These are phyloP conservation scores for Vitis riparia DNA, from an alignment of 164 flowering plant species.

Conservation along the genomic window DNA sequence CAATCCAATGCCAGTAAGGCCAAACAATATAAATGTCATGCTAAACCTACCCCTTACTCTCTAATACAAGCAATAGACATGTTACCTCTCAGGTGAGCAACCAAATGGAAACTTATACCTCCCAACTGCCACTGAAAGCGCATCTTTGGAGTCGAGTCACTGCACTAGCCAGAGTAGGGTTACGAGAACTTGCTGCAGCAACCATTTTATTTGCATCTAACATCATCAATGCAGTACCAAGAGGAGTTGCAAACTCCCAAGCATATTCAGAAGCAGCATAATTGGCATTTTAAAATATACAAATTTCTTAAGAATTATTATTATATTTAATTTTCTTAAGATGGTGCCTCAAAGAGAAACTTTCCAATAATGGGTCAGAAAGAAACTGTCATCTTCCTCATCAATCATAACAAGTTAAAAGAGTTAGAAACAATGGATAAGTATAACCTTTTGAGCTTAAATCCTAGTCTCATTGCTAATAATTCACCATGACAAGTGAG, in stretches of 20 bases:
- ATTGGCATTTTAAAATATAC: conserved; percentile 69
- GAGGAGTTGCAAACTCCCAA: conserved; percentile 99
- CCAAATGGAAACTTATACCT: conserved; percentile 47
- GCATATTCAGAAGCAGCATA: conserved; percentile 99
- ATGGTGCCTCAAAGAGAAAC: too few species aligned
- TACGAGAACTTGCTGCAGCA: conserved; percentile 98
- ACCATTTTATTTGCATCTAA: conserved; percentile 99
- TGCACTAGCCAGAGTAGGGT: conserved; percentile 95
- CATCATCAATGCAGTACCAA: conserved; percentile 99
- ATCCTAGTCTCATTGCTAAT: too few species aligned
- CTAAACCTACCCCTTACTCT: not conserved
- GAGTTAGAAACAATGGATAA: too few species aligned
- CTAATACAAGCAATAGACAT: not conserved
- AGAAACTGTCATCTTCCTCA: too few species aligned
- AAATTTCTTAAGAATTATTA: too few species aligned
- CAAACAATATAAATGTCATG: not conserved
- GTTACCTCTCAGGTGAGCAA: not conserved
- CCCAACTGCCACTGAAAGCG: conserved; percentile 99
- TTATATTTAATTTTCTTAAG: too few species aligned
- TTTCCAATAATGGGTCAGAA: too few species aligned
- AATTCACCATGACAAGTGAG: too few species aligned
- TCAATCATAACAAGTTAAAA: too few species aligned
- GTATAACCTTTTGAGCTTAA: too few species aligned
- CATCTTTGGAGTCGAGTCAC: conserved; percentile 94
- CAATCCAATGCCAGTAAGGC: too few species aligned